These are phyloP conservation scores for Diacronema lutheri DNA, from an alignment of 78 protist species.

Conservation along the genomic window DNA sequence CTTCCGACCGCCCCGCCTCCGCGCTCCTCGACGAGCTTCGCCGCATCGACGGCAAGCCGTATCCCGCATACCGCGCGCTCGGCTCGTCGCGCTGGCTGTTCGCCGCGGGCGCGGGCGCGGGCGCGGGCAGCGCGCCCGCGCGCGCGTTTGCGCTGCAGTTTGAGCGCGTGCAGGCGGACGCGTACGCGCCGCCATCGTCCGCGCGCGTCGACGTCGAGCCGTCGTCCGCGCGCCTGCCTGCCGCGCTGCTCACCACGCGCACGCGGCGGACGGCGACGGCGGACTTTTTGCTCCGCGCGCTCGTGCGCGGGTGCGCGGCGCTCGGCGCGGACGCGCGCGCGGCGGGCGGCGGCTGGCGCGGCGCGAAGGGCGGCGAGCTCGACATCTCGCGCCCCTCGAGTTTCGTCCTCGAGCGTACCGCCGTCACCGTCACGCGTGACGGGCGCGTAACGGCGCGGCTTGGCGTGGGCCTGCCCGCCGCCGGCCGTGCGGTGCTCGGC, in stretches of 20 bases:
- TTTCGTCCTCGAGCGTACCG: conserved; percentile 45
- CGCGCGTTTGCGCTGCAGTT: neutral
- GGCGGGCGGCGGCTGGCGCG: neutral
- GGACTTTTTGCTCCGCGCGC: neutral
- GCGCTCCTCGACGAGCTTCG: neutral
- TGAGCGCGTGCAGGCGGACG: conserved; percentile 32
- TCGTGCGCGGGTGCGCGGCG: neutral
- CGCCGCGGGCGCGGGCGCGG: too few species aligned
- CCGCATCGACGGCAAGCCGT: conserved; percentile 26
- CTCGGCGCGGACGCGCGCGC: neutral
- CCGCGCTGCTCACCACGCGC: neutral
- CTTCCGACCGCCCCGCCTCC: neutral
- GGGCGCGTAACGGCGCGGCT: conserved; percentile 24
- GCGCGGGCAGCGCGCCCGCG: too few species aligned
- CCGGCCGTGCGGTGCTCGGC: conserved; percentile 37
- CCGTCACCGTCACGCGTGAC: conserved; percentile 5
- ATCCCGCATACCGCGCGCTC: conserved; percentile 4
- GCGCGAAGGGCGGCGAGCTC: conserved; percentile 43
- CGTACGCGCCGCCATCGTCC: conserved; percentile 30
- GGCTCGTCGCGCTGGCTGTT: neutral
- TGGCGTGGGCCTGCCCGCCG: conserved; percentile 46
- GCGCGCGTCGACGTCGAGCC: neutral
- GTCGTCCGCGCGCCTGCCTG: neutral
- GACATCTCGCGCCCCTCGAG: conserved; percentile 31
- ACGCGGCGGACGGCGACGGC: neutral